Conservation (phyloP, 2,329 filamentous ascomycete genomes). For the Botryotinia globosa region DNA sequence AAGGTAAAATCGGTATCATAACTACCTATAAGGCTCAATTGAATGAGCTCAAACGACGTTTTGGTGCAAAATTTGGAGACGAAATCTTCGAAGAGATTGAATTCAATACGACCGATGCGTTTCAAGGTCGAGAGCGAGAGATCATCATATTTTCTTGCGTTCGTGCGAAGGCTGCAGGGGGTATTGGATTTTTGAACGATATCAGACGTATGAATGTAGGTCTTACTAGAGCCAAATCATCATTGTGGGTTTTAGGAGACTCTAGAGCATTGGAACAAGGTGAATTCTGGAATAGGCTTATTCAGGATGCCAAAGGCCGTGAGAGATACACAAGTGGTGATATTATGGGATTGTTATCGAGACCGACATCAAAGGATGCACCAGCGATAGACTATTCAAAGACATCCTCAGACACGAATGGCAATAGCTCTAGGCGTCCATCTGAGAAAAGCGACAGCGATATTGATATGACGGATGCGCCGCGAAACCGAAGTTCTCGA, state of each 20-base stretch:
- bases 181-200: constrained; percentile 97
- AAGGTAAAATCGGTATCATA: constrained; percentile 90
- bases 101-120: constrained; percentile 98
- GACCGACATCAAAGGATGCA: constrained; percentile 41
- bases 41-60: constrained; percentile 72
- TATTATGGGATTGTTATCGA: constrained; percentile 52
- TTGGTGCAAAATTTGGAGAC: constrained; percentile 69
- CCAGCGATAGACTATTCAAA: constrained; percentile 10
- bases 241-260: constrained; percentile 93
- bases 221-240: constrained; percentile 92
- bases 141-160: constrained; percentile 99
- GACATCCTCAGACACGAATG: background rate
- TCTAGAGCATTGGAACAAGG: constrained; percentile 82
- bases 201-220: constrained; percentile 99
- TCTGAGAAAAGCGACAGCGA: constrained; percentile 24
- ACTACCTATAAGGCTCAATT: constrained; percentile 97
- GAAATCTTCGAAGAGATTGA: constrained; percentile 76
- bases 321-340: constrained; percentile 74
- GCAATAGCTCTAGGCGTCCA: background rate
- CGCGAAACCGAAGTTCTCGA: constrained; percentile 15
- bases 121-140: constrained; percentile 94
- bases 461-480: constrained; percentile 24
- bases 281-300: constrained; percentile 84
- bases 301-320: constrained; percentile 74
- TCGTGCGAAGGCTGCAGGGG: constrained; percentile 84